Evolutionary conservation across 441 rosid species (phyloP).

Genomic region (Dalechampia spathulata): DNA sequence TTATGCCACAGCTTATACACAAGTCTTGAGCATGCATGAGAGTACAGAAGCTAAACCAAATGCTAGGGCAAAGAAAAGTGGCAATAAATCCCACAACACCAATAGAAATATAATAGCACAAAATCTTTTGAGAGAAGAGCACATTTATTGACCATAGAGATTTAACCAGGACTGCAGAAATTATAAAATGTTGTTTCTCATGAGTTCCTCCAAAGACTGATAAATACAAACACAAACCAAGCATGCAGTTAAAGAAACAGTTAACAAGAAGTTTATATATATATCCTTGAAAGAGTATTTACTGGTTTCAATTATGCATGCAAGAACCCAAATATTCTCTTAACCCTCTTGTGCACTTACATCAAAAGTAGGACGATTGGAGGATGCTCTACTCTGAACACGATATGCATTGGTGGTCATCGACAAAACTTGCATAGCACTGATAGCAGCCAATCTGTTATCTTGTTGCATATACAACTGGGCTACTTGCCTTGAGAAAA

Average conservation of each 20-base stretch:
- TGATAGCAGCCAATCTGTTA: constrained; percentile 80
- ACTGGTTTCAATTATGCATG: not conserved
- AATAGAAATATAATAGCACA: too few relatives aligned
- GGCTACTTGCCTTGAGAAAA: constrained; percentile 97
- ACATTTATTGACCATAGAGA: too few relatives aligned
- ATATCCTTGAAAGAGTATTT: too few relatives aligned
- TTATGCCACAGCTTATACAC: not conserved
- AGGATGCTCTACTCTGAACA: constrained; percentile 83
- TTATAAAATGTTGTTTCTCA: not conserved
- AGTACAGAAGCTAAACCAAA: not conserved
- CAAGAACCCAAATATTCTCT: not conserved
- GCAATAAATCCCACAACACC: not conserved
- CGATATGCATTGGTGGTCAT: constrained; percentile 93
- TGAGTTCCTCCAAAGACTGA: not conserved
- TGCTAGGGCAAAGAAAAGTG: not conserved
- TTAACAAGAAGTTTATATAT: too few relatives aligned
- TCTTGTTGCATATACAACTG: constrained; percentile 93
- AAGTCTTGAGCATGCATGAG: not conserved
- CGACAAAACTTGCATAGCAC: constrained; percentile 95
- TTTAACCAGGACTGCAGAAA: not conserved
- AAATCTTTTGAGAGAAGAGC: too few relatives aligned
- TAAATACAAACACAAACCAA: not conserved
- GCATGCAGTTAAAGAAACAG: not conserved
- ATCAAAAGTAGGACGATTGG: constrained; percentile 34
- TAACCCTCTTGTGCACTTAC: constrained; percentile 31